A percentile compares a stretch with the other conserved stretches of the same genome.
Evolutionary conservation across 1,284 basidiomycete species (phyloP).

Genomic region (Lentinula novae-zelandiae): DNA sequence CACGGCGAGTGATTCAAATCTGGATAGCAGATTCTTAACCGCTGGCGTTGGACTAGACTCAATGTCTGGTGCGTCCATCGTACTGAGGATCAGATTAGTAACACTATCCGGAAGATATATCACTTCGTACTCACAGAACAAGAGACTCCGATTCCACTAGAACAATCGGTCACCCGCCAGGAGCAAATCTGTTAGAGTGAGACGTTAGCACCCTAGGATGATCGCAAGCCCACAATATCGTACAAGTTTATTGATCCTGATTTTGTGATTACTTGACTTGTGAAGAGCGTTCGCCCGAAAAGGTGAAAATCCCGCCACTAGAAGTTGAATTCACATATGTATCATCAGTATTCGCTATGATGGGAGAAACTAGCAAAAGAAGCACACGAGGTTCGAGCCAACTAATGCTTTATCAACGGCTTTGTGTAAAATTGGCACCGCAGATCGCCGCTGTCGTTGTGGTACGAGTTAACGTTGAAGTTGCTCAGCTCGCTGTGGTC

Average conservation of each 20-base stretch:
- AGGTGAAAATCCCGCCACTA: background rate
- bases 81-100: background rate
- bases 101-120: background rate
- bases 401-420: background rate
- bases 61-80: conserved; percentile 27
- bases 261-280: too few relatives aligned
- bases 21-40: conserved; percentile 63
- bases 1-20: conserved; percentile 58
- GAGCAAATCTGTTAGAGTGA: background rate
- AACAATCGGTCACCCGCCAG: background rate
- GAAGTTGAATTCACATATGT: too few relatives aligned
- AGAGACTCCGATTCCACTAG: background rate
- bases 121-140: background rate
- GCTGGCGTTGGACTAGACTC: conserved; percentile 53
- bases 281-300: background rate
- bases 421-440: background rate
- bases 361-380: background rate
- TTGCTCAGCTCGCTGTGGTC: background rate
- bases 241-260: too few relatives aligned
- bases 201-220: background rate
- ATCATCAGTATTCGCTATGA: background rate
- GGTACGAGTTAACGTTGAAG: background rate
- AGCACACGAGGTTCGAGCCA: background rate
- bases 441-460: background rate
- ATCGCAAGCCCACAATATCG: too few relatives aligned